Evolutionary conservation across 148 eudicot species (phyloP).

Genomic region (Arbutus unedo): DNA sequence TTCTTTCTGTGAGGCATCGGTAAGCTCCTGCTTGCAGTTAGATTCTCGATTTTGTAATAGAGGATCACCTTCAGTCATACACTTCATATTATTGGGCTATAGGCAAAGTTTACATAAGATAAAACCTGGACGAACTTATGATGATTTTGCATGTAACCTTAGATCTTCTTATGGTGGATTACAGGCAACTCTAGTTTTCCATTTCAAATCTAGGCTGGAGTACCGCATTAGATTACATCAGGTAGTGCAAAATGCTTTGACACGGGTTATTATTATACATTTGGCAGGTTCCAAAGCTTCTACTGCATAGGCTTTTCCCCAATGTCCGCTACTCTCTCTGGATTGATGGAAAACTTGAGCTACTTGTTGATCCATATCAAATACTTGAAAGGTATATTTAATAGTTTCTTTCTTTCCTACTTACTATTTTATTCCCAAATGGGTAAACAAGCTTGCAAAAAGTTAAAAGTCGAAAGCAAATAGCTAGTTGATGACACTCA

Average conservation of each 20-base stretch:
- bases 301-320: slow-evolving; percentile 88
- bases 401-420: neutral
- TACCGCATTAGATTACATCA: neutral
- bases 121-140: neutral
- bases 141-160: neutral
- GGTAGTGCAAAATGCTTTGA: neutral
- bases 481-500: neutral
- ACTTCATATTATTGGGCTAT: neutral
- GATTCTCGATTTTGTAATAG: neutral
- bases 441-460: neutral
- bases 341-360: slow-evolving; percentile 97
- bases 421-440: neutral
- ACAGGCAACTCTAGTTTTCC: neutral
- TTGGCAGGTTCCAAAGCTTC: slow-evolving; percentile 88
- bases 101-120: neutral
- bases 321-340: slow-evolving; percentile 92
- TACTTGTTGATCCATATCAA: slow-evolving; percentile 96
- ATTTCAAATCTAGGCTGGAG: neutral
- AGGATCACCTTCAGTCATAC: neutral
- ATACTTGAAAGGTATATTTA: slow-evolving; percentile 79
- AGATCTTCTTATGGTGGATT: neutral
- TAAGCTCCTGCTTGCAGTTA: slow-evolving; percentile 7
- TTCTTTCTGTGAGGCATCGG: neutral
- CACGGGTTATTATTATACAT: neutral
- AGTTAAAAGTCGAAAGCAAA: neutral